Evolutionary conservation across 1,139 yeast species (phyloP).

Genomic region (Geotrichum klebahnii): DNA sequence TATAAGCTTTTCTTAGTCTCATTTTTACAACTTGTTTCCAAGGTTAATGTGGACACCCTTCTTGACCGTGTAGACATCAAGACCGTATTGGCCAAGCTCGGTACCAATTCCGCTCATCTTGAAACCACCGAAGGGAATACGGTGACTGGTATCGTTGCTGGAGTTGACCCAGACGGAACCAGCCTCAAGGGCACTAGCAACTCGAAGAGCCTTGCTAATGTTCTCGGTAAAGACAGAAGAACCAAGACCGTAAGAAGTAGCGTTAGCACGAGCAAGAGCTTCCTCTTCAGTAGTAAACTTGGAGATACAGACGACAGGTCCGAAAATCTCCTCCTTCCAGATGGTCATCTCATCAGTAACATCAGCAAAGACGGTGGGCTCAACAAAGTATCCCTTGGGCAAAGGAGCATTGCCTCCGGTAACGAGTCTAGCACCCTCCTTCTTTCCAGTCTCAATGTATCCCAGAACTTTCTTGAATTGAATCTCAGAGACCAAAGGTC

Average conservation of each 20-base stretch:
- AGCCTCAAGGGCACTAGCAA: conserved; percentile 62
- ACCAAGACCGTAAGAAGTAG: conserved; percentile 72
- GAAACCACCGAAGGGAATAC: conserved; percentile 80
- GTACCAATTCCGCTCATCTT: conserved; percentile 87
- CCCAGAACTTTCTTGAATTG: conserved; percentile 68
- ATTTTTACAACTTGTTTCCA: conserved; percentile 17
- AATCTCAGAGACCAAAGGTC: conserved; percentile 69
- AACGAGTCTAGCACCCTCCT: conserved; percentile 64
- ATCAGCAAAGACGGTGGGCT: conserved; percentile 73
- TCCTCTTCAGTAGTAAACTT: conserved; percentile 69
- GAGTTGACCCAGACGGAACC: conserved; percentile 83
- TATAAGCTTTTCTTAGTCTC: too few relatives aligned
- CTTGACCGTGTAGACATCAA: conserved; percentile 74
- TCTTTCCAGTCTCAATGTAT: conserved; percentile 63
- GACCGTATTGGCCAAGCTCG: conserved; percentile 77
- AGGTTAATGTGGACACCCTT: conserved; percentile 55
- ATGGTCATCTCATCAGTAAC: conserved; percentile 60
- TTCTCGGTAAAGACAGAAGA: conserved; percentile 73
- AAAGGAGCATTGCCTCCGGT: conserved; percentile 67
- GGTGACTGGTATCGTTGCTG: conserved; percentile 76
- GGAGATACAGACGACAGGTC: conserved; percentile 71
- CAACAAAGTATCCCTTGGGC: conserved; percentile 62
- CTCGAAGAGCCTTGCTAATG: conserved; percentile 54
- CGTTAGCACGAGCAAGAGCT: conserved; percentile 62
- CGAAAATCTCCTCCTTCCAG: conserved; percentile 76